These are phyloP conservation scores for Albatrellus ellisii DNA, from an alignment of 768 basidiomycete species.

Conservation along the genomic window DNA sequence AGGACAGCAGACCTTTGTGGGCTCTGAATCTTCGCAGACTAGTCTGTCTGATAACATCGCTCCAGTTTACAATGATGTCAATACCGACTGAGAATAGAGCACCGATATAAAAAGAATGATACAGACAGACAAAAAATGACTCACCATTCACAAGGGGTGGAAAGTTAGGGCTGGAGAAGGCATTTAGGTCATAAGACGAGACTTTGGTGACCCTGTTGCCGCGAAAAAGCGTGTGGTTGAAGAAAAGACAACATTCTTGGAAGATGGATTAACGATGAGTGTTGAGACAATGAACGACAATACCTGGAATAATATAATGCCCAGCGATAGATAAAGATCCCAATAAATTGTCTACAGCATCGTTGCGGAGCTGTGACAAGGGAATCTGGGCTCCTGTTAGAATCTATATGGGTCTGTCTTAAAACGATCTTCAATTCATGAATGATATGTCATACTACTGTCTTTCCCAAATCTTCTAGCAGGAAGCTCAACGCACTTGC, in stretches of 20 bases:
- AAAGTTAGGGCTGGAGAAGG: constrained; percentile 80
- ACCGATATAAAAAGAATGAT: background rate
- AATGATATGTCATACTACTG: constrained; percentile 40
- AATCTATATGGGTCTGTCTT: constrained; percentile 34
- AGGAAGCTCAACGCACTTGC: constrained; percentile 85
- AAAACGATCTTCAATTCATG: background rate
- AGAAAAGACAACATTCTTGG: constrained; percentile 74
- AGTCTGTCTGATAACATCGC: constrained; percentile 73
- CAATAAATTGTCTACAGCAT: constrained; percentile 87
- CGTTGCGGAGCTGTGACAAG: constrained; percentile 81
- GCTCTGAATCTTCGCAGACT: constrained; percentile 66
- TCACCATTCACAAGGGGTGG: constrained; percentile 68
- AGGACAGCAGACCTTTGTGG: constrained; percentile 47
- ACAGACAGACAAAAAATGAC: background rate
- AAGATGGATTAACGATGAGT: background rate
- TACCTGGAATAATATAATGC: constrained; percentile 85
- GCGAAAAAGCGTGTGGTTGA: constrained; percentile 79
- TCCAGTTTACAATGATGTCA: constrained; percentile 84
- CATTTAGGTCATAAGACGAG: constrained; percentile 73
- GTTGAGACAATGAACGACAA: background rate
- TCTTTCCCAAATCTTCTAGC: constrained; percentile 87
- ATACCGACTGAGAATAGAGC: constrained; percentile 68
- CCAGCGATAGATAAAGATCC: constrained; percentile 85
- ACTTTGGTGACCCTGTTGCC: constrained; percentile 77
- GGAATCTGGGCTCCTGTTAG: constrained; percentile 92